Percentiles rank a stretch among this genome's conserved stretches.
phyloP scores from a whole-genome alignment of 2,329 filamentous ascomycete genomes.

The Colletotrichum sp. region DNA sequence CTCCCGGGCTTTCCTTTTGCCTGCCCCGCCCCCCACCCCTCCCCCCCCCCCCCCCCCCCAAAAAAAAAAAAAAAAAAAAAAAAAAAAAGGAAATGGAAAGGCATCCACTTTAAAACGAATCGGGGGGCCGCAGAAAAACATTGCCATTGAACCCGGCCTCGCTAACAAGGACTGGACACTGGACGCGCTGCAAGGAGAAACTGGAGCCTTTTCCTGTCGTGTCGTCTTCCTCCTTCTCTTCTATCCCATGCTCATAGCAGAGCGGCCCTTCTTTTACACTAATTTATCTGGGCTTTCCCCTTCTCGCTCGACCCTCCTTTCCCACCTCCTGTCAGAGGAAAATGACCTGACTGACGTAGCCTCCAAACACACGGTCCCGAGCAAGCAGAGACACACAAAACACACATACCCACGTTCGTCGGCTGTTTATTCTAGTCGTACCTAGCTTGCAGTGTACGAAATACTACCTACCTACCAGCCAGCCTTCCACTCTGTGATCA shows the following conservation, averaged over 20 bases:
- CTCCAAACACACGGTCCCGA: background rate
- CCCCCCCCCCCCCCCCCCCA: too few species aligned
- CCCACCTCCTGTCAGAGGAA: constrained; percentile 7
- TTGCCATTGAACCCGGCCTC: background rate
- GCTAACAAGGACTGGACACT: background rate
- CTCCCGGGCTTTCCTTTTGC: too few species aligned
- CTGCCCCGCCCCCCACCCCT: too few species aligned
- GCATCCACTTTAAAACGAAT: background rate
- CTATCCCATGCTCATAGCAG: background rate
- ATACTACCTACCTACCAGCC: background rate
- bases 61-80: too few species aligned
- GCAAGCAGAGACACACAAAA: background rate
- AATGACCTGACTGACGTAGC: constrained; percentile 15
- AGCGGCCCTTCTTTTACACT: background rate
- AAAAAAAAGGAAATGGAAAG: background rate
- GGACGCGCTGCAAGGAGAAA: background rate
- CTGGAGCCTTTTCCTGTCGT: background rate
- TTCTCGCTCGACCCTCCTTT: constrained; percentile 14
- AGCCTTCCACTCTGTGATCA: background rate
- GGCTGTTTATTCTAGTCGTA: background rate
- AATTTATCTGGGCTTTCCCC: constrained; percentile 11
- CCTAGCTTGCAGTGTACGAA: background rate
- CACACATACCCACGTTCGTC: background rate
- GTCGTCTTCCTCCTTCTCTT: background rate
- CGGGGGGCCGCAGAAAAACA: background rate